Conservation (phyloP, 768 basidiomycete genomes). For the Rickenella mellea region DNA sequence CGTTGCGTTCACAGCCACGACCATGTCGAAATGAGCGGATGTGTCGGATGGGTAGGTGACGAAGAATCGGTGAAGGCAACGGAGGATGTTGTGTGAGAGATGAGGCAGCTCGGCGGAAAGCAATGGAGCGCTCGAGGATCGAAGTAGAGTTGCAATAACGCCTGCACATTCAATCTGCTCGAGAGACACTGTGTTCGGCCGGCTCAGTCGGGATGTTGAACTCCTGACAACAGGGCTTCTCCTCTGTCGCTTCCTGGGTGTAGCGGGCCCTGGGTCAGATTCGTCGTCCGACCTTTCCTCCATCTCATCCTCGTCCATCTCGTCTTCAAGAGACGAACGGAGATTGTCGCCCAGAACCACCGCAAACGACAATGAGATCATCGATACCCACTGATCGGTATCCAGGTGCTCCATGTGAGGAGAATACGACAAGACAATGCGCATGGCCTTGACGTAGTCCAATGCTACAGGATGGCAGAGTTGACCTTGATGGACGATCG, state of each 20-base stretch:
- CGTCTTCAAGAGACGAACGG: constrained; percentile 11
- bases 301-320: constrained; percentile 22
- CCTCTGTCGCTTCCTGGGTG: not conserved
- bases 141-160: constrained; percentile 50
- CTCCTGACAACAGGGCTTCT: constrained; percentile 3
- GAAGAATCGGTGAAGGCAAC: constrained; percentile 54
- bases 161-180: constrained; percentile 69
- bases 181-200: constrained; percentile 29
- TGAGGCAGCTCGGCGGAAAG: constrained; percentile 30
- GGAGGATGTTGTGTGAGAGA: constrained; percentile 45
- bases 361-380: constrained; percentile 70
- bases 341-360: constrained; percentile 56
- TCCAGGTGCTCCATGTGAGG: constrained; percentile 78
- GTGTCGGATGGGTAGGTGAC: constrained; percentile 60
- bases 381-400: constrained; percentile 50
- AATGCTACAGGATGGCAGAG: constrained; percentile 59
- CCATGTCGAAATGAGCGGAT: constrained; percentile 67
- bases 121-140: constrained; percentile 50
- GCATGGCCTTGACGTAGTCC: constrained; percentile 76
- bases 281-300: constrained; percentile 14
- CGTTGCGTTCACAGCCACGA: constrained; percentile 56
- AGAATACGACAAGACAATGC: constrained; percentile 47
- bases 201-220: constrained; percentile 6
- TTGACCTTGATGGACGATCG: constrained; percentile 41
- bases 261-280: not conserved